Conservation (phyloP, 140 eudicot genomes). For the Ambrosia hybrid region DNA sequence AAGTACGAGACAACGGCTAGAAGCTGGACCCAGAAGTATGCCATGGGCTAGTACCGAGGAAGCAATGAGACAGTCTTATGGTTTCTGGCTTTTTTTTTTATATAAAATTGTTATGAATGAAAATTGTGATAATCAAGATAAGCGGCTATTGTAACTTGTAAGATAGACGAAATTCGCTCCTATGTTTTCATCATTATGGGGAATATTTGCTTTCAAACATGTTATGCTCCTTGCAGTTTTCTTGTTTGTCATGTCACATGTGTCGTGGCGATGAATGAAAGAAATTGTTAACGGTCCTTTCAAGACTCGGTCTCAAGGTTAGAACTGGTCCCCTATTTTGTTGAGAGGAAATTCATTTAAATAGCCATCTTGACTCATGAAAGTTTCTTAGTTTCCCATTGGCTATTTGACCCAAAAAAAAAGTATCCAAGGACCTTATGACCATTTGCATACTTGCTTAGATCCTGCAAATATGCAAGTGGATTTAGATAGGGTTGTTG, state of each 20-base stretch:
- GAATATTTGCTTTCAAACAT: slow-evolving; percentile 16
- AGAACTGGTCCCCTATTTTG: no score
- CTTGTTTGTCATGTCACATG: background rate
- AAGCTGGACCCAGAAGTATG: slow-evolving; percentile 91
- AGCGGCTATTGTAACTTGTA: slow-evolving; percentile 26
- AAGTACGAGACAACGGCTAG: slow-evolving; percentile 82
- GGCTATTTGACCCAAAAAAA: background rate
- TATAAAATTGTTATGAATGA: slow-evolving; percentile 26
- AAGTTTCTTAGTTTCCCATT: no score
- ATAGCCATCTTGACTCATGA: no score
- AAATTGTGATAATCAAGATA: slow-evolving; percentile 20
- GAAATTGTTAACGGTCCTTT: background rate
- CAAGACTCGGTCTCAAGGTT: background rate
- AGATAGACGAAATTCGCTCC: slow-evolving; percentile 31
- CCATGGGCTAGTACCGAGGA: slow-evolving; percentile 55
- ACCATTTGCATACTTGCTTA: background rate
- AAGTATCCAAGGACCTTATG: background rate
- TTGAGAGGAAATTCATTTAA: no score
- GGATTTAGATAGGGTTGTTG: no score
- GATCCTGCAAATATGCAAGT: no score
- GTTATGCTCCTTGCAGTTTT: background rate
- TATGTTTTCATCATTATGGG: slow-evolving; percentile 29
- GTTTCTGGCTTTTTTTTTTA: slow-evolving; percentile 20
- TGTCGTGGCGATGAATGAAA: background rate
- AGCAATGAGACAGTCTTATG: slow-evolving; percentile 11